Evolutionary conservation across 2,329 filamentous ascomycete genomes (phyloP).

Genomic region (Trichoderma asperellum): DNA sequence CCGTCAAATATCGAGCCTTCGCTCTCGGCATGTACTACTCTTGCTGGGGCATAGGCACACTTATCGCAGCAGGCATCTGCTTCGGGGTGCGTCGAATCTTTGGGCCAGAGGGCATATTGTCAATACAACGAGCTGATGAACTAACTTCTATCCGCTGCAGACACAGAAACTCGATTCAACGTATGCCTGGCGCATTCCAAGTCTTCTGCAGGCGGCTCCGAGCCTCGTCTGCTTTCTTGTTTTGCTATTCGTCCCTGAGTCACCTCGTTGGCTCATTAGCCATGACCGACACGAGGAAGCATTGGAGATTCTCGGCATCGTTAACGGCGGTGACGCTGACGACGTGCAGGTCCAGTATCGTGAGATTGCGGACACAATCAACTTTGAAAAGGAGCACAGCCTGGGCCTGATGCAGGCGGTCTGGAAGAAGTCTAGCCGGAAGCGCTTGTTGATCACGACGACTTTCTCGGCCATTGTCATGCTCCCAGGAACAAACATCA

Average conservation of each 20-base stretch:
- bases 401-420: neutral
- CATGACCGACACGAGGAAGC: conserved; percentile 8
- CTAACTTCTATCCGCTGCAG: too few species aligned
- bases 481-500: too few species aligned
- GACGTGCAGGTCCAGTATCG: conserved; percentile 5
- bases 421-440: neutral
- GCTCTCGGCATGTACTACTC: conserved; percentile 7
- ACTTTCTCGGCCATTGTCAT: too few species aligned
- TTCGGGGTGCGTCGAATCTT: neutral
- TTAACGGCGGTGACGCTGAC: neutral
- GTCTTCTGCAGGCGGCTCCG: neutral
- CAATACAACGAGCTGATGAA: too few species aligned
- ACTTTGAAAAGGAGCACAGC: neutral
- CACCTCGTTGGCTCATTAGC: conserved; percentile 5
- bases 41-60: conserved; percentile 3
- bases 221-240: conserved; percentile 1
- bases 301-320: neutral
- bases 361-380: conserved; percentile 7
- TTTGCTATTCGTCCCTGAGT: conserved; percentile 1
- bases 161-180: too few species aligned
- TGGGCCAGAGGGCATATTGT: too few species aligned
- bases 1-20: conserved; percentile 3
- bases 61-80: neutral
- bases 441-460: too few species aligned
- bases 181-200: too few species aligned